Evolutionary conservation across 1,284 basidiomycete species (phyloP).

Genomic region (Inonotus obliquus): DNA sequence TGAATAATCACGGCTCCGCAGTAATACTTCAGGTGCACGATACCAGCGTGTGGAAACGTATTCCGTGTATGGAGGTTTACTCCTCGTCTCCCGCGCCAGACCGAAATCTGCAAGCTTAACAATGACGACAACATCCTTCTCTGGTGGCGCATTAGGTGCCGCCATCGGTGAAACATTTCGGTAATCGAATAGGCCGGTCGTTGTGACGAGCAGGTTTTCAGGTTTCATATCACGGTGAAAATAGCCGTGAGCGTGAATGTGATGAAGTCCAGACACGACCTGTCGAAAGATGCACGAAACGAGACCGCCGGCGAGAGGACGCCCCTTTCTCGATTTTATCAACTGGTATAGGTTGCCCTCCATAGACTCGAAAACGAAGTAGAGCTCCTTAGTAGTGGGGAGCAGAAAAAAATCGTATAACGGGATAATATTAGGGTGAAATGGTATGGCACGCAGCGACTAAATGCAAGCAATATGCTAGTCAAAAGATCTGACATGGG

Average conservation of each 20-base stretch:
- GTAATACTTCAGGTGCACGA: conserved; percentile 94
- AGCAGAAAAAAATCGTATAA: conserved; percentile 98
- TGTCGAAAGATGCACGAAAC: conserved; percentile 95
- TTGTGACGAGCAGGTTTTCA: conserved; percentile 99
- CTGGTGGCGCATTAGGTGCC: conserved; percentile 54
- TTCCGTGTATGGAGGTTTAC: conserved; percentile 93
- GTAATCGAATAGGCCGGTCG: conserved; percentile 94
- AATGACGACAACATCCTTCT: conserved; percentile 94
- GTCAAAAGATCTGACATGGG: neutral
- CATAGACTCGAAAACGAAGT: conserved; percentile 99
- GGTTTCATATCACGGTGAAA: conserved; percentile 99
- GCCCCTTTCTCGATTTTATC: conserved; percentile 93
- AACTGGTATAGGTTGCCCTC: conserved; percentile 99
- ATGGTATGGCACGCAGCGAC: conserved; percentile 91
- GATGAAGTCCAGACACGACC: conserved; percentile 85
- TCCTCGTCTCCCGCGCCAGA: conserved; percentile 86
- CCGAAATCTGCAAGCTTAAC: conserved; percentile 99
- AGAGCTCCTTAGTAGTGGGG: conserved; percentile 90
- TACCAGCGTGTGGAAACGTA: conserved; percentile 99
- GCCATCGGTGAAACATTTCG: conserved; percentile 67
- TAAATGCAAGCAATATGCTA: conserved; percentile 31
- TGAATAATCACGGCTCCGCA: conserved; percentile 89
- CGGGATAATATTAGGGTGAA: conserved; percentile 97
- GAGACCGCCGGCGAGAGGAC: conserved; percentile 91
- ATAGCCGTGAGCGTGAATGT: conserved; percentile 91